Evolutionary conservation across 2,329 filamentous ascomycete species (phyloP), one percentile per base, ranked within the genome.

Genomic region (Blastomyces parvus): DNA sequence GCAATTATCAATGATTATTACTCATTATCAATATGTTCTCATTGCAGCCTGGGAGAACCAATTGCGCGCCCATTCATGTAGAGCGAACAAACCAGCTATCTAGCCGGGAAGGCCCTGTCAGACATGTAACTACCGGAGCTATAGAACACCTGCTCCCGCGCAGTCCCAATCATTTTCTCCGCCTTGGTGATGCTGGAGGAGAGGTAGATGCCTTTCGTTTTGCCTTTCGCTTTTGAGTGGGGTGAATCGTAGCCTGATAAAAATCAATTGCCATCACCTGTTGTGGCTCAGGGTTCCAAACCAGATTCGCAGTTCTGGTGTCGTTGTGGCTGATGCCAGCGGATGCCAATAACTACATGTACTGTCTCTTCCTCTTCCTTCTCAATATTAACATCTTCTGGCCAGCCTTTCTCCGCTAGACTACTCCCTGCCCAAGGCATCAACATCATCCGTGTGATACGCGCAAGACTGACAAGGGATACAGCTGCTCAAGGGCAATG

Each of bases 381-480:
- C n/a, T 36, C 53, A n/a, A 57, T 57, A 27, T 57, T 27, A 57
- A 57, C 9, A 30, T 33, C 53, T 22, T 40, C 22, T 22, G 42
- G 42, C 59, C 59, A 61, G 46, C 42, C 55, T 40, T 50, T 17
- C 27, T 5, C 2, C 42, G 13, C 2, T 52, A 61, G 13, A 22
- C 42, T 46, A 7, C 6, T 22, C 19, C 59, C 59, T 9, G 59
- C 59, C 42, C 59, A 61, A 25, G 59, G 55, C 59, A 61, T 61
- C 33, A 61, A 44, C 59, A 61, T 50, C 59, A 61, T 61, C 59
- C 55, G 22, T 36, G 59, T 61, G 14, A 61, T 44, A 36, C 30
- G 42, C 8, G 59, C 59, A 30, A 61, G 42, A 19, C 59, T 61
- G n/a, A 53, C 59, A 22, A 61, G 59, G 59, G 59, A 53, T 61